Evolutionary conservation across 192 early-diverging fungal species (phyloP).

Genomic region (Entrophospora sp.): DNA sequence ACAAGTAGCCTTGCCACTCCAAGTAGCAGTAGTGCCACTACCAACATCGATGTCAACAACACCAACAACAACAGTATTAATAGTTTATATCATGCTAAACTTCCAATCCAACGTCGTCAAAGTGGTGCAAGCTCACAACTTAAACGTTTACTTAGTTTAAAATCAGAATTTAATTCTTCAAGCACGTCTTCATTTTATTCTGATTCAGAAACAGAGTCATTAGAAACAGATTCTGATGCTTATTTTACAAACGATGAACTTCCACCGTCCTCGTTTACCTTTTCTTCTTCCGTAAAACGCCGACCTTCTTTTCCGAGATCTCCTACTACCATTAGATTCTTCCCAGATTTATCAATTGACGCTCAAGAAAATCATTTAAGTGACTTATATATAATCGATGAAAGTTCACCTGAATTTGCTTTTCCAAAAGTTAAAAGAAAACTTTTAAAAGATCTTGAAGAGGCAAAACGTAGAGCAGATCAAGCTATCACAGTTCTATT

Average conservation of each 20-base stretch:
- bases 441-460: not conserved
- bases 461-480: not conserved
- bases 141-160: not conserved
- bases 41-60: too few species aligned
- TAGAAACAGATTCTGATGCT: conserved; percentile 4
- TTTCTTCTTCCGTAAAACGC: not conserved
- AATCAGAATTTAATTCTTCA: not conserved
- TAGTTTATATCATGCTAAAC: not conserved
- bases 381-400: not conserved
- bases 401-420: not conserved
- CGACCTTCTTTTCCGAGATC: not conserved
- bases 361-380: conserved; percentile 7
- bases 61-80: too few species aligned
- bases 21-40: too few species aligned
- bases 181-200: not conserved
- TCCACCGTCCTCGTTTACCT: not conserved
- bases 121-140: not conserved
- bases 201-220: conserved; percentile 3
- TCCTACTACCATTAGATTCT: not conserved
- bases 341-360: not conserved
- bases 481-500: not conserved
- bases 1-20: too few species aligned
- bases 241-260: conserved; percentile 2
- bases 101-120: not conserved
- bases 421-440: conserved; percentile 4